Base-by-base conservation (phyloP, 1,284 basidiomycete genomes). In the Cryptococcus jaspeensis region DNA sequence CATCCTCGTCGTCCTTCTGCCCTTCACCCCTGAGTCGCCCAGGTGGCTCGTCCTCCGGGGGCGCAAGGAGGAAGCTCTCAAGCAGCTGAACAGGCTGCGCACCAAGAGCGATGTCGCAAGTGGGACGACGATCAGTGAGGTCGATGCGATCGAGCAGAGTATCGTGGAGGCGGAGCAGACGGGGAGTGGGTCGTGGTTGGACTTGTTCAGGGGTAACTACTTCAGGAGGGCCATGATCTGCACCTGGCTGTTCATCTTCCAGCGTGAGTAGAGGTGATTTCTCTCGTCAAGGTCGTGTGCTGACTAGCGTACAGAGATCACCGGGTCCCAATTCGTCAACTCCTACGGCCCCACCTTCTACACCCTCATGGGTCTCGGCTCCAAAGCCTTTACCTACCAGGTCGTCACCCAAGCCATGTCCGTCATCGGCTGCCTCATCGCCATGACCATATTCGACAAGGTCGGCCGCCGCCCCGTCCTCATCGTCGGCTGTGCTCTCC, bases 11-110 rank as follows among this genome's bases (percentile, higher is more conserved):
- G 23, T 57, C 23, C 45, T 61, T 22, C 35, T 65, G 5, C 57
- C 56, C 13, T 63, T 63, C 49, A 52, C 55, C 20, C 47, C 43
- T 55, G 66, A 68, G 42, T 68, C 66, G 4, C 66, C 66, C 1
- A 60, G 66, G 15, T 68, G 62, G 64, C 59, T 68, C 28, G 43
- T 68, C 5, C 18, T 13, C 5, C 44, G 63, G 22, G 64, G 64
- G 2, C 22, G 50, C 6, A 49, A 53, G 3, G 62, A 52, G 6
- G 39, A 43, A 5, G 65, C 65, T 18, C 37, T 66, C n/a, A 50
- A 56, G 20, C 46, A 41, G 22, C 59, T 69, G 23, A 50, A 58
- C 23, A 35, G 56, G n/a, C 49, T 69, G 5, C 52, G 66, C 12
- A 55, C 47, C 5, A 39, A 51, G 16, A 22, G 38, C 9, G 66